Evolutionary conservation across 495 filamentous ascomycete species (phyloP), one percentile per base, ranked within the genome.

Genomic region (Rostrohypoxylon terebratum): DNA sequence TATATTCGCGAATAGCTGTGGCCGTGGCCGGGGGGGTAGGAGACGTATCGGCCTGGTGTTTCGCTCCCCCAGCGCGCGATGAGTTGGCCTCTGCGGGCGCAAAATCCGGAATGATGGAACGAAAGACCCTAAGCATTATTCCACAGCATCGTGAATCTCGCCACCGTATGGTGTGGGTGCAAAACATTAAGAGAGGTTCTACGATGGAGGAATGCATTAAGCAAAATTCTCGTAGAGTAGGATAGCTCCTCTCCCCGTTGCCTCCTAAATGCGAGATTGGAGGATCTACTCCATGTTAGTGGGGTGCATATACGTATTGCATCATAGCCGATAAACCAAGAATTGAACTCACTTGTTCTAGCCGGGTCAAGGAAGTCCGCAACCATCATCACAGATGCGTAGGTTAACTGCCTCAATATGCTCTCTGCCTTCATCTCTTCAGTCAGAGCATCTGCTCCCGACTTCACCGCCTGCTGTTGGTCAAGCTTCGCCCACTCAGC

Each of bases 351-450:
- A 85, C 88, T 82, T 5, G 78, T 77, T 65, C 84, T 85, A 62
- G 89, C 85, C 11, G 92, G 92, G 77, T 97, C 94, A 9, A 98
- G 85, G 60, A 98, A 86, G 63, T 91, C 91, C 23, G 94, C 91
- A 47, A 97, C 92, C 86, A 98, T 91, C 66, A 94, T 90, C 11
- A 97, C 93, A 6, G 95, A 92, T 38, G 93, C 92, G 77, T 94
- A 93, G 0, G 96, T 97, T 53, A 98, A 84, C 66, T 97, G 93
- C n/a, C 96, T 89, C 34, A 99, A 84, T 25, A 98, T 96, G 78
- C 95, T 98, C 77, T 99, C 96, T 18, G 93, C 90, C 80, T 97
- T 97, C 96, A 99, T 99, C 83, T 99, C 96, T 71, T 97, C 92
- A 1, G 92, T 91, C 38, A 99, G 83, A 47, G 90, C 89, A 16